Conservation (phyloP, 2,329 filamentous ascomycete genomes). For the Alternaria rosae region DNA sequence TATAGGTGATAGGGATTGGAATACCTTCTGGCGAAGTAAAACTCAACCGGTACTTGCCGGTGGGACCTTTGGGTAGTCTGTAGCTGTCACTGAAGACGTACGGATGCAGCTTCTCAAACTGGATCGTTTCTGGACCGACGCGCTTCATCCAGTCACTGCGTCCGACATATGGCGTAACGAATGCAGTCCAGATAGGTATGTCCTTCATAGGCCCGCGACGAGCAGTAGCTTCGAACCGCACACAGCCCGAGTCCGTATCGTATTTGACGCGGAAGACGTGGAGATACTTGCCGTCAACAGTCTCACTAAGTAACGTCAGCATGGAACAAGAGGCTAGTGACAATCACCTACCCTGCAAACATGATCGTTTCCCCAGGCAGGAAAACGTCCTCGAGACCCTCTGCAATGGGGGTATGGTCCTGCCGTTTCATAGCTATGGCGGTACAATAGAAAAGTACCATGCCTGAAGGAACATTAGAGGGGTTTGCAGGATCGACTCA, state of each 20-base stretch:
- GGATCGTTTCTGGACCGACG: constrained; percentile 52
- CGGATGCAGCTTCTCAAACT: constrained; percentile 60
- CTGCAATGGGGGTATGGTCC: constrained; percentile 54
- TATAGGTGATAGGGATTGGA: background rate
- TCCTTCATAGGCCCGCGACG: constrained; percentile 60
- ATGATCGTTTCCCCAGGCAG: constrained; percentile 54
- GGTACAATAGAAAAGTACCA: constrained; percentile 65
- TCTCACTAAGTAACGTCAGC: constrained; percentile 52
- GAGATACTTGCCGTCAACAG: constrained; percentile 59
- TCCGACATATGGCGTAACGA: constrained; percentile 53
- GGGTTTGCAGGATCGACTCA: background rate
- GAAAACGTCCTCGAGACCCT: constrained; percentile 58
- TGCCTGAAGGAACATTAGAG: constrained; percentile 47
- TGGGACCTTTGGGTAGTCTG: constrained; percentile 38
- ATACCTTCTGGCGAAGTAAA: constrained; percentile 45
- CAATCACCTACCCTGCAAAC: constrained; percentile 57
- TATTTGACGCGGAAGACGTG: constrained; percentile 64
- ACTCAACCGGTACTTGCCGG: constrained; percentile 44
- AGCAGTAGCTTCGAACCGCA: constrained; percentile 65
- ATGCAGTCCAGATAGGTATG: constrained; percentile 66
- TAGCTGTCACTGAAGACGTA: constrained; percentile 64
- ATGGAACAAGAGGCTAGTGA: background rate
- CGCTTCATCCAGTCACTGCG: constrained; percentile 58
- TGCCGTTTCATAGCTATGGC: constrained; percentile 66
- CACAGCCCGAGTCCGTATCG: constrained; percentile 59